Conservation (phyloP, 805 yeast species). For the Pichia nanzhaoensis region DNA sequence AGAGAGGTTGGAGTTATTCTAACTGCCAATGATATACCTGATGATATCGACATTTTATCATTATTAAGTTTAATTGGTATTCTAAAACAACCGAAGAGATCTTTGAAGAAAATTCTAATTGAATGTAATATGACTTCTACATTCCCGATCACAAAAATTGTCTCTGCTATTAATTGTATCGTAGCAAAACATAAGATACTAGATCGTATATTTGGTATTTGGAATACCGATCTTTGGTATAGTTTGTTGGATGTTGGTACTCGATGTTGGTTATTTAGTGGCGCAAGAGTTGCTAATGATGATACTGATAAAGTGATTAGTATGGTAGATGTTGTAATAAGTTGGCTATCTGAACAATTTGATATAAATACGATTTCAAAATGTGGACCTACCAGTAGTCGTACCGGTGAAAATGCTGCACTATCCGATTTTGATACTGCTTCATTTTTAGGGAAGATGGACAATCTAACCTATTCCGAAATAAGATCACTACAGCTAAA, state of each 20-base stretch:
- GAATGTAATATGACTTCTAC: constrained; percentile 14
- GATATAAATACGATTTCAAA: not conserved
- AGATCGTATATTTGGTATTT: constrained; percentile 11
- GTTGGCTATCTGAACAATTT: constrained; percentile 10
- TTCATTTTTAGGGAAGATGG: constrained; percentile 11
- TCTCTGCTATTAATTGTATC: not conserved
- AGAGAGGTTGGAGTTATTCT: constrained; percentile 12
- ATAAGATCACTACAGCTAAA: constrained; percentile 51
- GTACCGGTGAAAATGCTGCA: not conserved
- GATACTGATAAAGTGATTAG: constrained; percentile 11
- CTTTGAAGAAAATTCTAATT: constrained; percentile 12
- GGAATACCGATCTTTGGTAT: constrained; percentile 14
- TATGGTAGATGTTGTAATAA: constrained; percentile 5
- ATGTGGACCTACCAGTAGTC: not conserved
- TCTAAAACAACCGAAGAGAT: constrained; percentile 12
- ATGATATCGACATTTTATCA: not conserved
- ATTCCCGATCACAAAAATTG: constrained; percentile 11
- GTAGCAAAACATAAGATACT: not conserved
- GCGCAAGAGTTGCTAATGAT: constrained; percentile 7
- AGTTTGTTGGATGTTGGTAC: constrained; percentile 11
- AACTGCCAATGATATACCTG: not conserved
- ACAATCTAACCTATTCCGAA: constrained; percentile 34
- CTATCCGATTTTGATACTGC: constrained; percentile 3
- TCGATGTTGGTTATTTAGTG: constrained; percentile 15
- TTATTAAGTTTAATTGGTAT: constrained; percentile 9